Evolutionary conservation across 2,329 filamentous ascomycete genomes (phyloP).

Genomic region (Grosmannia huntii): DNA sequence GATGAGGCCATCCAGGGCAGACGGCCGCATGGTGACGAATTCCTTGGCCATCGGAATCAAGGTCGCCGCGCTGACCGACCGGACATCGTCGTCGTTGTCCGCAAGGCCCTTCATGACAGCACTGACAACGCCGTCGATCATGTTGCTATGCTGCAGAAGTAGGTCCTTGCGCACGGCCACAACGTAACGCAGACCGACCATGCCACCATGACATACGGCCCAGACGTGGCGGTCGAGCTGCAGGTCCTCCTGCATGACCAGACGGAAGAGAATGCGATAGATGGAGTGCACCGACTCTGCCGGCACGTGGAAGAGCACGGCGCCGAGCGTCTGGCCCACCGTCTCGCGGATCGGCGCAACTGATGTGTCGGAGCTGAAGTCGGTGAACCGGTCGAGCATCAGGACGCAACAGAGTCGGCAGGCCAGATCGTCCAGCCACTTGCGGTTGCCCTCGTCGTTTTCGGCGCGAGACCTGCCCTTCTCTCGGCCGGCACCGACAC

Average conservation of each 20-base stretch:
- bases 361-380: conserved; percentile 95
- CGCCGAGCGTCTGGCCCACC: conserved; percentile 84
- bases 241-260: conserved; percentile 84
- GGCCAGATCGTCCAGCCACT: conserved; percentile 89
- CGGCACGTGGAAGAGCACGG: conserved; percentile 73
- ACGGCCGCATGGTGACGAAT: conserved; percentile 74
- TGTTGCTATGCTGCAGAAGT: conserved; percentile 64
- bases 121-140: conserved; percentile 85
- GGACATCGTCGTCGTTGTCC: conserved; percentile 87
- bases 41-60: conserved; percentile 92
- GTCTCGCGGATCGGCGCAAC: conserved; percentile 94
- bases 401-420: conserved; percentile 90
- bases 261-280: conserved; percentile 71
- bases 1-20: conserved; percentile 68
- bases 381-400: conserved; percentile 94
- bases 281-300: conserved; percentile 68
- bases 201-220: conserved; percentile 95
- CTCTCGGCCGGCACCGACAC: conserved; percentile 69
- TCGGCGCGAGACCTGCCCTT: conserved; percentile 56
- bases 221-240: conserved; percentile 63
- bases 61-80: conserved; percentile 94
- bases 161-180: conserved; percentile 91
- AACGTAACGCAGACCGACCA: conserved; percentile 91
- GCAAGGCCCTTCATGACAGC: conserved; percentile 92
- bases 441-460: conserved; percentile 68